Evolutionary conservation across 139 green algal genomes (phyloP), one percentile per base, ranked within the genome.

Genomic region (Trebouxia sp.): DNA sequence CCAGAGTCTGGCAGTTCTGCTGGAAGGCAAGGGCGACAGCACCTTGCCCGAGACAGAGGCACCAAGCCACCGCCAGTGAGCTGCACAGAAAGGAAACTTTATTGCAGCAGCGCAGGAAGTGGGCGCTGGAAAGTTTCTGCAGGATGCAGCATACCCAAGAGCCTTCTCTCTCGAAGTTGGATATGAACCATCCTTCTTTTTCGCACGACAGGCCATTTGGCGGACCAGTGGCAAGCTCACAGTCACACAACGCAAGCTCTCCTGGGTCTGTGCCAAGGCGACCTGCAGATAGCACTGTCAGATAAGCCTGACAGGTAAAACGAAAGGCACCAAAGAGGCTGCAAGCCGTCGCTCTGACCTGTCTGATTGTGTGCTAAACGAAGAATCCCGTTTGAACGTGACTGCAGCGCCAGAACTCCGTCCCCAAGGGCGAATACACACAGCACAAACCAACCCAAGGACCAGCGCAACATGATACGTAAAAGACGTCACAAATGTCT

Each of bases 21-120:
- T 28, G 90, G 90, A 45, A 95, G 79, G 86, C 92, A 96, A 0
- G 90, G 89, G 3, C 91, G 85, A 82, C 92, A 96, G 83, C 92
- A 96, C 35, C 93, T 80, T 22, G 92, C 92, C 11, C 81, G 84
- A 6, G 91, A 95, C 20, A 96, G 80, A 0, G 92, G 92, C 5
- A 96, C 92, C 17, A 84, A 22, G 41, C 90, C 92, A n/a, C 87
- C 88, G 38, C 91, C 90, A 10, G 66, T 51, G 76, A 83, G 24
- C 80, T 84, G 80, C 80, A 81, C 26, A 37, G 5, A 17, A 41
- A 26, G 11, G 38, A 35, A 11, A 37, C 17, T 22, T 69, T 22
- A 39, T 17, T 45, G 35, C 65, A 75, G 65, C n/a, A n/a, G n/a
- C n/a, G n/a, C n/a, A n/a, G n/a, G n/a, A n/a, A n/a, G n/a, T n/a